These are phyloP conservation scores for Eucalyptus marginata DNA, from an alignment of 345 rosid genomes.

Conservation along the genomic window DNA sequence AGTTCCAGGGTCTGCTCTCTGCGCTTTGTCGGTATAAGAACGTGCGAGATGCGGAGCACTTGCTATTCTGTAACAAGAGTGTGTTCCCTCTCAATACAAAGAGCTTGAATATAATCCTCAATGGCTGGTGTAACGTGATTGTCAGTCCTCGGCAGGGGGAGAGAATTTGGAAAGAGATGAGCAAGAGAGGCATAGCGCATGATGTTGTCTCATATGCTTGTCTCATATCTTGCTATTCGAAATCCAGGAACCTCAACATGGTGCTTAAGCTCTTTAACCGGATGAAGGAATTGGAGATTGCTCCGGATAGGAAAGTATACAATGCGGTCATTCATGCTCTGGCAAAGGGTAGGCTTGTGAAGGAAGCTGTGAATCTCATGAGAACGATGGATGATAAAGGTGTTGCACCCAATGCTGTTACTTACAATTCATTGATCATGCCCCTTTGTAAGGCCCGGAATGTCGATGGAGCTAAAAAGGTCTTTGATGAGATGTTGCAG, in stretches of 20 bases:
- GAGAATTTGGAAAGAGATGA: conserved; percentile 85
- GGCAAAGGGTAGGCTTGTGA: conserved; percentile 59
- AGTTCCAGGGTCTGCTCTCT: conserved; percentile 79
- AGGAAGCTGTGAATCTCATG: conserved; percentile 57
- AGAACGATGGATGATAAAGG: conserved; percentile 73
- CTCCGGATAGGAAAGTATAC: conserved; percentile 80
- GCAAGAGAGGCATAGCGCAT: conserved; percentile 36
- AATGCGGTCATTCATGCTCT: conserved; percentile 76
- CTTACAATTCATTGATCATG: conserved; percentile 75
- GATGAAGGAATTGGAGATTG: conserved; percentile 47
- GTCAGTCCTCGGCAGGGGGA: conserved; percentile 69
- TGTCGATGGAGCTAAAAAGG: conserved; percentile 46
- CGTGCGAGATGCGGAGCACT: conserved; percentile 87
- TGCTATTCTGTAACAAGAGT: conserved; percentile 60
- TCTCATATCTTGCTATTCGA: conserved; percentile 75
- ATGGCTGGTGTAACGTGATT: conserved; percentile 84
- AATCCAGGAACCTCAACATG: conserved; percentile 47
- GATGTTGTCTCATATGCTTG: conserved; percentile 74
- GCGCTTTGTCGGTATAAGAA: conserved; percentile 93
- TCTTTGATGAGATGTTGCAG: conserved; percentile 60
- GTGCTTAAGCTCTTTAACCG: conserved; percentile 58
- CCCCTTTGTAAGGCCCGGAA: conserved; percentile 64
- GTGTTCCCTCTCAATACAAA: conserved; percentile 64
- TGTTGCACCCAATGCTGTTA: conserved; percentile 44
- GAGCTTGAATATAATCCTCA: conserved; percentile 75